These are phyloP conservation scores for Pseudopithomyces chartarum DNA, from an alignment of 2,329 filamentous ascomycete species.

Conservation along the genomic window DNA sequence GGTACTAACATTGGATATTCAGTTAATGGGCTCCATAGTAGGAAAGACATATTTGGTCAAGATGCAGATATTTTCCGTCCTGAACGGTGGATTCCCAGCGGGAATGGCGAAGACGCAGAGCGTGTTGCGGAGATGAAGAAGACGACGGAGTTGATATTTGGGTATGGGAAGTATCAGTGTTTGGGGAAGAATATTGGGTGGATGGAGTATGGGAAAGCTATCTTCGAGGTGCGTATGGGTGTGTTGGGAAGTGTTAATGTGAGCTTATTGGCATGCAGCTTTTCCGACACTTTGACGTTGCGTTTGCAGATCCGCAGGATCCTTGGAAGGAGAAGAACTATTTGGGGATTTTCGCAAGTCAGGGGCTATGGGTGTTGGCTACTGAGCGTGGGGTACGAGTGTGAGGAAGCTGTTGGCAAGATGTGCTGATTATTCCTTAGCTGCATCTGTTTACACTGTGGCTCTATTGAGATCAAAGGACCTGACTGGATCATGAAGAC, in stretches of 20 bases:
- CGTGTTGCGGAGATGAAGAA: conserved; percentile 28
- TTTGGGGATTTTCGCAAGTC: conserved; percentile 25
- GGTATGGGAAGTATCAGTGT: conserved; percentile 39
- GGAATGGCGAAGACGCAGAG: conserved; percentile 10
- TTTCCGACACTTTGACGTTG: conserved; percentile 30
- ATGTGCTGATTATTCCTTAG: too few species aligned
- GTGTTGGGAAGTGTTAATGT: too few species aligned
- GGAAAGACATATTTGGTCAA: conserved; percentile 30
- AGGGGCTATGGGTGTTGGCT: conserved; percentile 27
- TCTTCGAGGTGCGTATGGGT: conserved; percentile 46
- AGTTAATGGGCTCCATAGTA: conserved; percentile 23
- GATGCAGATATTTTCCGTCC: conserved; percentile 54
- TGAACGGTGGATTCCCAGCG: conserved; percentile 51
- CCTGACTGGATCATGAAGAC: too few species aligned
- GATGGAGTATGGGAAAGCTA: conserved; percentile 42
- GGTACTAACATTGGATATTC: conserved; percentile 34
- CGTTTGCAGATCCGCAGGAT: conserved; percentile 22
- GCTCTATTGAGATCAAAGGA: too few species aligned
- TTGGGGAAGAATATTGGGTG: conserved; percentile 37
- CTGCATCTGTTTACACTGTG: too few species aligned
- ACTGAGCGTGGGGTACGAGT: not conserved
- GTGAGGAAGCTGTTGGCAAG: too few species aligned
- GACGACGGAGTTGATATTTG: conserved; percentile 36
- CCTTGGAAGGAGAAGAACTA: conserved; percentile 26
- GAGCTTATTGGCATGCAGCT: conserved; percentile 9